phyloP scores from a whole-genome alignment of 73 alveolate species.

The Loxodes magnus region DNA sequence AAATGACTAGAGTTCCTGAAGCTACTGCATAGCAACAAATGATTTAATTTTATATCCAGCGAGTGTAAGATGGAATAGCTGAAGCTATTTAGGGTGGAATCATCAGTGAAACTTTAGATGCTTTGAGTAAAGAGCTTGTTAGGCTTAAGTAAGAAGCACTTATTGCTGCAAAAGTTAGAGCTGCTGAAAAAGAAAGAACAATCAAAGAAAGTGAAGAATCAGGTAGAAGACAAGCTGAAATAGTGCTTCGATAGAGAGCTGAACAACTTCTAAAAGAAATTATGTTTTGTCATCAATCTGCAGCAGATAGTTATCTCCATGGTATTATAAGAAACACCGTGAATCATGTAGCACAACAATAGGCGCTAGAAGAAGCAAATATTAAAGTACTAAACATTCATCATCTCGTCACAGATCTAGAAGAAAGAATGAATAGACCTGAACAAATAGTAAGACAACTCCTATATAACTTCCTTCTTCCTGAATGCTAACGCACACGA shows the following conservation, averaged over 20 bases:
- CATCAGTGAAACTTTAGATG: constrained; percentile 87
- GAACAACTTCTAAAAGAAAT: constrained; percentile 85
- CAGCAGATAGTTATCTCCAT: constrained; percentile 88
- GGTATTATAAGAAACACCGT: constrained; percentile 75
- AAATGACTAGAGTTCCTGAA: constrained; percentile 87
- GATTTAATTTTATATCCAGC: constrained; percentile 83
- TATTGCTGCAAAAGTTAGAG: constrained; percentile 87
- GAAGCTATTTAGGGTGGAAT: constrained; percentile 94
- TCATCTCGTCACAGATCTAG: constrained; percentile 79
- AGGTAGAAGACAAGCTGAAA: constrained; percentile 97
- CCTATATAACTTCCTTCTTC: constrained; percentile 87
- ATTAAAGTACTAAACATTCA: constrained; percentile 81
- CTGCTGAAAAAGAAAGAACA: constrained; percentile 96
- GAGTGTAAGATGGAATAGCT: constrained; percentile 88
- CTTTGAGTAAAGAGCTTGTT: constrained; percentile 82
- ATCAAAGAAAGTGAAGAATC: constrained; percentile 95
- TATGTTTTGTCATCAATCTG: constrained; percentile 89
- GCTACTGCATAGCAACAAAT: constrained; percentile 77
- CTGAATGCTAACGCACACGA: constrained; percentile 87
- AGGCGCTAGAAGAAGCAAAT: constrained; percentile 87
- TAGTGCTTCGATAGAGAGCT: constrained; percentile 88
- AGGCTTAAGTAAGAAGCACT: constrained; percentile 92
- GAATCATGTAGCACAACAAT: constrained; percentile 59
- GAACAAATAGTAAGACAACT: constrained; percentile 85
- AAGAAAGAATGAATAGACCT: constrained; percentile 84